A percentile compares a stretch with the other conserved stretches of the same genome.
Conservation (phyloP, 75 land plant species). For the Picea glauca region DNA sequence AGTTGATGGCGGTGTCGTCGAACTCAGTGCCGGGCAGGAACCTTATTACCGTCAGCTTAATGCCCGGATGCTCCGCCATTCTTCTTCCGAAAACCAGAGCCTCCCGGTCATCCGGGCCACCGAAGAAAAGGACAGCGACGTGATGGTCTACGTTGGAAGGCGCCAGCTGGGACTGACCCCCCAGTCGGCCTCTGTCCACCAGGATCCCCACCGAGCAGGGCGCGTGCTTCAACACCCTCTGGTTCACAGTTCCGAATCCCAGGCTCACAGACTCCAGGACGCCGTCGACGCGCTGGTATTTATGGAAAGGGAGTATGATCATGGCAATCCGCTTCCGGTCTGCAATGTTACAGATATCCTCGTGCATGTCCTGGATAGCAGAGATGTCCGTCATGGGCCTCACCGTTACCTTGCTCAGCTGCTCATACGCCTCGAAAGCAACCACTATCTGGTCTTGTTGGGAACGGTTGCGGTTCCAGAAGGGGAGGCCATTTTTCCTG, state of each 20-base stretch:
- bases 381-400: slow-evolving; percentile 84
- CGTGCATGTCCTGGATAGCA: slow-evolving; percentile 47
- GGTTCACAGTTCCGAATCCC: not conserved
- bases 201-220: slow-evolving; percentile 77
- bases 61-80: slow-evolving; percentile 78
- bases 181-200: slow-evolving; percentile 53
- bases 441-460: slow-evolving; percentile 26
- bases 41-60: slow-evolving; percentile 41
- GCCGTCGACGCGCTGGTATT: slow-evolving; percentile 41
- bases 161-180: slow-evolving; percentile 25
- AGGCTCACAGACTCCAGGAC: slow-evolving; percentile 38
- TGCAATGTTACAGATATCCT: slow-evolving; percentile 66
- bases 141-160: slow-evolving; percentile 24
- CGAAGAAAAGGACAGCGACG: slow-evolving; percentile 50
- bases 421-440: slow-evolving; percentile 28
- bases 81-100: slow-evolving; percentile 58
- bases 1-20: not conserved
- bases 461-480: slow-evolving; percentile 32
- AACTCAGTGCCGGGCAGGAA: not conserved
- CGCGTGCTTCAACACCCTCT: slow-evolving; percentile 35
- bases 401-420: slow-evolving; percentile 34
- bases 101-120: slow-evolving; percentile 76
- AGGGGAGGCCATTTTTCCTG: slow-evolving; percentile 28
- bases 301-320: slow-evolving; percentile 68
- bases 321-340: slow-evolving; percentile 44